Evolutionary conservation across 176 grass and related monocot species (phyloP).

Genomic region (Zea mays): Zm-B73-REFERENCE-NAM-5.0 NC_050105.1:92927001-92927500

Average conservation of each 20-base stretch:
- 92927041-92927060: slow-evolving; percentile 50
- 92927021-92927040: slow-evolving; percentile 34
- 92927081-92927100: slow-evolving; percentile 32
- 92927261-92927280: slow-evolving; percentile 34
- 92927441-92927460: too few relatives aligned
- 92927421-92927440: neutral
- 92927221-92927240: slow-evolving; percentile 77
- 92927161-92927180: neutral
- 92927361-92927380: too few relatives aligned
- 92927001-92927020: neutral
- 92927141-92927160: neutral
- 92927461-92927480: too few relatives aligned
- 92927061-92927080: slow-evolving; percentile 26
- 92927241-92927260: slow-evolving; percentile 37
- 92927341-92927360: neutral
- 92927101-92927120: neutral
- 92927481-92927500: too few relatives aligned
- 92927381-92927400: neutral
- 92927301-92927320: slow-evolving; percentile 49
- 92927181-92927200: slow-evolving; percentile 17
- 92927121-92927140: neutral
- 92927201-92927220: slow-evolving; percentile 2
- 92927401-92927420: neutral
- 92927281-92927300: slow-evolving; percentile 39
- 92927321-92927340: slow-evolving; percentile 37